phyloP scores from a whole-genome alignment of 441 rosid genomes.

The Pelargonium fulgidum region DNA sequence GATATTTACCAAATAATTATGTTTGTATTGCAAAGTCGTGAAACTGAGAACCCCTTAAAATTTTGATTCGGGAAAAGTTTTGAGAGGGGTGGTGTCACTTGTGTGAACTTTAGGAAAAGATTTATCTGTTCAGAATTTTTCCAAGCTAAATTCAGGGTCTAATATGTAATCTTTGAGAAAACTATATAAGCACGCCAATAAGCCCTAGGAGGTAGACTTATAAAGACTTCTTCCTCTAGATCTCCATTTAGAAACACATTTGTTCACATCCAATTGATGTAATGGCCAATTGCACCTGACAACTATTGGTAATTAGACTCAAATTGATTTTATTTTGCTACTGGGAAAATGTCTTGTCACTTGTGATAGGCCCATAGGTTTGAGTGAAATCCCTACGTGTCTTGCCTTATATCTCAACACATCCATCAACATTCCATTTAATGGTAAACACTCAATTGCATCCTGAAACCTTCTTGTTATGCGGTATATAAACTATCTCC shows the following conservation, averaged over 20 bases:
- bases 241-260: neutral
- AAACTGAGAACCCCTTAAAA: neutral
- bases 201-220: neutral
- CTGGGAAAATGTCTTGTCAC: neutral
- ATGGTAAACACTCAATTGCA: neutral
- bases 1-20: neutral
- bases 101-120: too few species aligned
- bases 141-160: neutral
- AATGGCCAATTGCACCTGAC: neutral
- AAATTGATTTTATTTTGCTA: neutral
- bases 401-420: neutral
- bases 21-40: neutral
- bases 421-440: neutral
- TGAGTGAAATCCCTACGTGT: neutral
- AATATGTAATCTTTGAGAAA: neutral
- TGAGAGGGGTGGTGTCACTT: neutral
- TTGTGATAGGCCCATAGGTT: too few species aligned
- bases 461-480: neutral
- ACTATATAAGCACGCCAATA: neutral
- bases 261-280: slow-evolving; percentile 2
- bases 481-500: neutral
- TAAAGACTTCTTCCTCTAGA: neutral
- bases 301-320: neutral
- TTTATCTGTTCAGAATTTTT: neutral
- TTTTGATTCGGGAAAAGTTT: neutral